These are phyloP conservation scores for Pugionium cornutum DNA, from an alignment of 345 rosid genomes.

Conservation along the genomic window DNA sequence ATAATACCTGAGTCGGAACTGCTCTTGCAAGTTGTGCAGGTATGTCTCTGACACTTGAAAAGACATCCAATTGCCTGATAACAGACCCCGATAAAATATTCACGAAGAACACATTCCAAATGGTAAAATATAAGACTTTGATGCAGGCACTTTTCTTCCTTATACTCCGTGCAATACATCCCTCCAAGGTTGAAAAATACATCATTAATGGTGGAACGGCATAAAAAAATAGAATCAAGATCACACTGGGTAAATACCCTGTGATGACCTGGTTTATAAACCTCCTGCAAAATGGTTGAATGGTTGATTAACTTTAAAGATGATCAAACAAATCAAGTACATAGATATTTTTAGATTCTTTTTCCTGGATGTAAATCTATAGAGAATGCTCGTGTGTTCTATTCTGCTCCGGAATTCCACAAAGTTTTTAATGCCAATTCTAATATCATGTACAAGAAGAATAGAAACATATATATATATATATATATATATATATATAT, in stretches of 20 bases:
- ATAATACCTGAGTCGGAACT: slow-evolving; percentile 73
- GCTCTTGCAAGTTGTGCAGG: slow-evolving; percentile 71
- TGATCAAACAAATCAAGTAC: neutral
- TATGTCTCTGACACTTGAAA: slow-evolving; percentile 62
- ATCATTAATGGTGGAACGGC: slow-evolving; percentile 91
- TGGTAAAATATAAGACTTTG: slow-evolving; percentile 78
- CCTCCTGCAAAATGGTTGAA: slow-evolving; percentile 44
- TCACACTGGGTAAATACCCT: slow-evolving; percentile 96
- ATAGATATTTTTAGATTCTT: neutral
- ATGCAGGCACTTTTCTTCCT: slow-evolving; percentile 84
- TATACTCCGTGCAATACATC: slow-evolving; percentile 66
- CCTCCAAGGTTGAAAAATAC: slow-evolving; percentile 78
- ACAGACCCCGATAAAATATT: slow-evolving; percentile 85
- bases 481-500: too few relatives aligned
- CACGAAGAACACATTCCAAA: slow-evolving; percentile 93
- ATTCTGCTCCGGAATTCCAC: neutral
- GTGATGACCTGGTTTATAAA: slow-evolving; percentile 61
- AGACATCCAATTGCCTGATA: slow-evolving; percentile 51
- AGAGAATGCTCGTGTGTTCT: slow-evolving; percentile 3
- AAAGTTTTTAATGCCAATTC: slow-evolving; percentile 6
- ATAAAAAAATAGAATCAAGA: slow-evolving; percentile 62
- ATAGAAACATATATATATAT: neutral
- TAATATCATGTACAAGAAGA: slow-evolving; percentile 21
- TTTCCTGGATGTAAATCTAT: neutral
- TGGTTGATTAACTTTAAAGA: slow-evolving; percentile 3